These are phyloP conservation scores for Ascodesmis nigricans DNA, from an alignment of 495 filamentous ascomycete species.

Conservation along the genomic window DNA sequence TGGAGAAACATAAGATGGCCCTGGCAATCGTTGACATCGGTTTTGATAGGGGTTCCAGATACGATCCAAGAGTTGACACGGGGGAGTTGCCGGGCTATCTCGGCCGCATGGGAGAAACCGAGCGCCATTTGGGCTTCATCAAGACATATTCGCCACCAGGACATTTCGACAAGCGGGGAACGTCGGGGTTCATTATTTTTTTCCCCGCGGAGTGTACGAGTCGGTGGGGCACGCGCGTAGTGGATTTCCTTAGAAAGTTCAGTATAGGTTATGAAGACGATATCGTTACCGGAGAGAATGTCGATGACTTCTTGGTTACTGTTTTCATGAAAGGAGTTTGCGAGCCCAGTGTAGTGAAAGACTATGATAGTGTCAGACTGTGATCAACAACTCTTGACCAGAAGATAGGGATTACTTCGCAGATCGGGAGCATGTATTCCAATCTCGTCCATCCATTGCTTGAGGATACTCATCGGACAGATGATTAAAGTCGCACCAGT, in stretches of 20 bases:
- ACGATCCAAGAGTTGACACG: conserved; percentile 76
- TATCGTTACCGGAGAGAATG: conserved; percentile 36
- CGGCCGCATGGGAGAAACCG: conserved; percentile 62
- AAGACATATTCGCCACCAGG: conserved; percentile 82
- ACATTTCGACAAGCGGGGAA: conserved; percentile 55
- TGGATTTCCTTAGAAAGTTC: conserved; percentile 59
- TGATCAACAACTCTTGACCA: background rate
- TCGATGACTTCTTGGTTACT: conserved; percentile 24
- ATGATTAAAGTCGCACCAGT: conserved; percentile 65
- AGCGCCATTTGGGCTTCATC: conserved; percentile 95
- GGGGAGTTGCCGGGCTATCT: conserved; percentile 57
- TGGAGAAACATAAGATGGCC: conserved; percentile 63
- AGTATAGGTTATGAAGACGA: conserved; percentile 72
- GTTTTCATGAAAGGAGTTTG: conserved; percentile 24
- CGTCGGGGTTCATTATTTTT: conserved; percentile 43
- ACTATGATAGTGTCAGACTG: conserved; percentile 23
- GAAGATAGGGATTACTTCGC: too few species aligned
- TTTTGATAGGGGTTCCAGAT: conserved; percentile 75
- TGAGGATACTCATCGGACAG: conserved; percentile 53
- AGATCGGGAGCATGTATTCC: conserved; percentile 41
- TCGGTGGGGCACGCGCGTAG: conserved; percentile 40
- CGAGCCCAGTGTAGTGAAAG: conserved; percentile 28
- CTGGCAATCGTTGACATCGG: conserved; percentile 41
- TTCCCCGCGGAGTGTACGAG: conserved; percentile 40
- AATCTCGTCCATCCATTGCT: conserved; percentile 77